Base-by-base conservation (phyloP, 202 grass and related monocot species). In the Eragrostis tef region DNA sequence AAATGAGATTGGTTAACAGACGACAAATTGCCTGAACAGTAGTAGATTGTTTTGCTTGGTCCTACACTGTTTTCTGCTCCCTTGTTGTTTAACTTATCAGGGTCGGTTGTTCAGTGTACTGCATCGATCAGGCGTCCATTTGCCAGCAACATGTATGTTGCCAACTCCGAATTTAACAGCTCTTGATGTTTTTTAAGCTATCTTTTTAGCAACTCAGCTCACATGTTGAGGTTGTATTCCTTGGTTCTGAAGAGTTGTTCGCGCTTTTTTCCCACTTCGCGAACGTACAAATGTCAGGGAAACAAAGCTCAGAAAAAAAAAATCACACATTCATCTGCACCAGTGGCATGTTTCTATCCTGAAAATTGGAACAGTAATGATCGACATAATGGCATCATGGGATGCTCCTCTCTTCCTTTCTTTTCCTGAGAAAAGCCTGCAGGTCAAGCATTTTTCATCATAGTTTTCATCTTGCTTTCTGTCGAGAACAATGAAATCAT, bases 51-150 rank as follows among this genome's bases (percentile, higher is more conserved):
- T 61, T 61, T 27, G 21, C 74, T 64, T 73, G 73, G 79, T 61
- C 79, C 73, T 67, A 59, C 78, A 59, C 29, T 47, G 65, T 70
- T 67, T 50, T 42, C 74, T 76, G 73, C 54, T 66, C 71, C 62
- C 24, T 42, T 53, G 73, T 86, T 86, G 78, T 79, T 89, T 86
- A 90, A 71, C 63, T 75, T 83, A 83, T 86, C 84, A 42, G 45
- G 43, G 51, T 26, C 39, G 67, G 64, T 64, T 70, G 80, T 83
- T 64, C 64, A 69, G 72, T 41, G 83, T 74, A 51, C 79, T 45
- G 51, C 60, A 25, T 17, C 21, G 53, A 64, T 67, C 74, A 64
- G 31, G 54, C 64, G 51, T 75, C 59, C 61, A 73, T 59, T 83
- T 64, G 72, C 49, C 49, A 71, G 60, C 56, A 42, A 27, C 66